Evolutionary conservation across 73 alveolate genomes (phyloP), one percentile per base, ranked within the genome.

Genomic region (Urostyla sp.): DNA sequence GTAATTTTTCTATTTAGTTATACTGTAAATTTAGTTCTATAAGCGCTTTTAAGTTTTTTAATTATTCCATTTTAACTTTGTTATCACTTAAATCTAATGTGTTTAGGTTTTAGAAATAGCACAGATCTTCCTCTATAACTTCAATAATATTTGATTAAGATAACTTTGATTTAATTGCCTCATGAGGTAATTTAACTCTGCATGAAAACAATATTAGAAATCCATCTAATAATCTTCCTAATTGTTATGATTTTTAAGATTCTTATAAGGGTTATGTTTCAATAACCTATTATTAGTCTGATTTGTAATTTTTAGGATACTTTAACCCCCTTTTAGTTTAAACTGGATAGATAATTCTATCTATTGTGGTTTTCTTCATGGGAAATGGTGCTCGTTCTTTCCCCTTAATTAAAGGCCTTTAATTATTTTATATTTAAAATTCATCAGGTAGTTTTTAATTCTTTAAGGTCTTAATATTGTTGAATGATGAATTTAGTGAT

Each of bases 181-280:
- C 96, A 49, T 84, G 89, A n/a, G 96, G 96, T 15, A 82, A 80
- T 48, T 88, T 87, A 0, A 89, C 96, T 63, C 84, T 56, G 63
- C 96, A 89, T 1, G 89, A 84, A 34, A 73, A 78, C 0, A 84
- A 52, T 2, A 89, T 67, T 34, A 89, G 52, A 52, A 84, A 89
- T 3, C 96, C 93, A 59, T 89, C 96, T 4, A 89, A 82, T n/a
- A 84, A 63, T 67, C 77, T 84, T 34, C 90, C 90, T 44, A 57
- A 67, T 27, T 58, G 49, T 38, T 87, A 82, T 57, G 75, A 76
- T 35, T 28, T 43, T 10, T 21, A 60, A 18, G 67, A 38, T 27
- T 67, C 69, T 46, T 69, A 24, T 2, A 6, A 5, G 20, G 52
- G 61, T 24, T n/a, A 15, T 32, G 44, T 30, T 35, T 26, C 46